A percentile compares a stretch with the other conserved stretches of the same genome.
phyloP scores from a whole-genome alignment of 768 basidiomycete genomes.

The Trichaptum fuscoviolaceum region DNA sequence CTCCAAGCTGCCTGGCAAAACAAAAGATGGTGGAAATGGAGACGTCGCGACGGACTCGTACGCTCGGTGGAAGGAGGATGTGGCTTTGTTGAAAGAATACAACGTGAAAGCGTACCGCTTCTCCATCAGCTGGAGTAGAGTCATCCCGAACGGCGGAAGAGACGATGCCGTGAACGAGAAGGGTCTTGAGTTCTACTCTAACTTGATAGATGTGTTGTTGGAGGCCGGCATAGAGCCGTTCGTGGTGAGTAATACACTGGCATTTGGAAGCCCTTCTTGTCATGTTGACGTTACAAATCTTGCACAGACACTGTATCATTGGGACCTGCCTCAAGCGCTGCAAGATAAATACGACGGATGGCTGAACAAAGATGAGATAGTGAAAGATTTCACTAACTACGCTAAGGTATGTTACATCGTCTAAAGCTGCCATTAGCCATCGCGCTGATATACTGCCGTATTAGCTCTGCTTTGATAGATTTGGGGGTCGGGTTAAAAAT shows the following conservation, averaged over 20 bases:
- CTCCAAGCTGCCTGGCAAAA: slow-evolving; percentile 37
- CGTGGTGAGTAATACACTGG: slow-evolving; percentile 26
- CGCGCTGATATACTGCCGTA: not conserved
- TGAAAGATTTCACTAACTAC: slow-evolving; percentile 42
- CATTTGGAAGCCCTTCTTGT: not conserved
- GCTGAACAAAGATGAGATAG: slow-evolving; percentile 41
- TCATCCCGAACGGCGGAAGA: slow-evolving; percentile 43
- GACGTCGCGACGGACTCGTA: slow-evolving; percentile 44
- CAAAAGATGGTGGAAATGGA: slow-evolving; percentile 37
- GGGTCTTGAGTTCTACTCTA: slow-evolving; percentile 42
- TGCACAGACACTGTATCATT: slow-evolving; percentile 42
- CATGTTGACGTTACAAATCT: slow-evolving; percentile 10
- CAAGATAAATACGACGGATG: slow-evolving; percentile 45
- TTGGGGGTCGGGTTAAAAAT: slow-evolving; percentile 45
- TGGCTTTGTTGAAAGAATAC: slow-evolving; percentile 39
- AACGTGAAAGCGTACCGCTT: slow-evolving; percentile 48
- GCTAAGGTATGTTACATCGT: slow-evolving; percentile 26
- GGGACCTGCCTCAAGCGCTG: slow-evolving; percentile 49
- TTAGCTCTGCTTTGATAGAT: slow-evolving; percentile 38
- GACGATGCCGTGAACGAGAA: slow-evolving; percentile 41
- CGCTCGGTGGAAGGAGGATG: slow-evolving; percentile 36
- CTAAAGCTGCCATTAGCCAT: not conserved
- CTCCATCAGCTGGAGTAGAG: slow-evolving; percentile 49
- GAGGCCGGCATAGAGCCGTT: slow-evolving; percentile 39
- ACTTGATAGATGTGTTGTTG: slow-evolving; percentile 40